Percentiles rank a stretch among this genome's conserved stretches.
Evolutionary conservation across 768 basidiomycete species (phyloP).

Genomic region (Russula ochroleuca): DNA sequence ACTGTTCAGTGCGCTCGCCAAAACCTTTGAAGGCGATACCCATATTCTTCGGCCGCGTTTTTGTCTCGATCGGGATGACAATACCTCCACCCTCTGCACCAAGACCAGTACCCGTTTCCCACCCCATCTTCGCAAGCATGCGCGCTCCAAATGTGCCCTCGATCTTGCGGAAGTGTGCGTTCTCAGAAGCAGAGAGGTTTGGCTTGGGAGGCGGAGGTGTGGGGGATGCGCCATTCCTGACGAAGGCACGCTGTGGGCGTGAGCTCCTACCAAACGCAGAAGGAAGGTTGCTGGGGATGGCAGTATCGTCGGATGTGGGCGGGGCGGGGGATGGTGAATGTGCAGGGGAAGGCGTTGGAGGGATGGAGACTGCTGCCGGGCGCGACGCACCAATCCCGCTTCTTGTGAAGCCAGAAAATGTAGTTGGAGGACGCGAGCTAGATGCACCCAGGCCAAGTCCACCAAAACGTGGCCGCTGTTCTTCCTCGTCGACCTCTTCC

Average conservation of each 20-base stretch:
- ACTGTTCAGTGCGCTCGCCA: constrained; percentile 82
- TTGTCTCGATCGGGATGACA: constrained; percentile 81
- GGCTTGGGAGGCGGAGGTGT: constrained; percentile 42
- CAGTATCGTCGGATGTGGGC: constrained; percentile 34
- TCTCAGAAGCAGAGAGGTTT: constrained; percentile 59
- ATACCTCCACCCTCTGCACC: constrained; percentile 76
- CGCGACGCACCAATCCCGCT: constrained; percentile 43
- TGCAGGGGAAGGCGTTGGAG: constrained; percentile 41
- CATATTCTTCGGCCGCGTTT: constrained; percentile 77
- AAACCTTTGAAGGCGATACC: constrained; percentile 87
- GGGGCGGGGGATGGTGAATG: constrained; percentile 40
- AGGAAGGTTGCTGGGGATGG: constrained; percentile 38
- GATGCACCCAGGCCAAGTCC: constrained; percentile 44
- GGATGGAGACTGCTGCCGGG: constrained; percentile 27
- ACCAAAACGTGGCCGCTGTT: constrained; percentile 40
- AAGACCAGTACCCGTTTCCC: constrained; percentile 78
- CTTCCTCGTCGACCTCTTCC: constrained; percentile 47
- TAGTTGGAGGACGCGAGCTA: constrained; percentile 26
- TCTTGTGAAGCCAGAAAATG: constrained; percentile 38
- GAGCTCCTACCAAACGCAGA: constrained; percentile 39
- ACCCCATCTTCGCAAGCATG: constrained; percentile 94
- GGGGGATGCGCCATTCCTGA: constrained; percentile 47
- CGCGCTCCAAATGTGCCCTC: constrained; percentile 76
- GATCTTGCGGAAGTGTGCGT: constrained; percentile 79
- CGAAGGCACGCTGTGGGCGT: constrained; percentile 48